Evolutionary conservation across 495 filamentous ascomycete species (phyloP).

Genomic region (Lindgomyces ingoldianus): DNA sequence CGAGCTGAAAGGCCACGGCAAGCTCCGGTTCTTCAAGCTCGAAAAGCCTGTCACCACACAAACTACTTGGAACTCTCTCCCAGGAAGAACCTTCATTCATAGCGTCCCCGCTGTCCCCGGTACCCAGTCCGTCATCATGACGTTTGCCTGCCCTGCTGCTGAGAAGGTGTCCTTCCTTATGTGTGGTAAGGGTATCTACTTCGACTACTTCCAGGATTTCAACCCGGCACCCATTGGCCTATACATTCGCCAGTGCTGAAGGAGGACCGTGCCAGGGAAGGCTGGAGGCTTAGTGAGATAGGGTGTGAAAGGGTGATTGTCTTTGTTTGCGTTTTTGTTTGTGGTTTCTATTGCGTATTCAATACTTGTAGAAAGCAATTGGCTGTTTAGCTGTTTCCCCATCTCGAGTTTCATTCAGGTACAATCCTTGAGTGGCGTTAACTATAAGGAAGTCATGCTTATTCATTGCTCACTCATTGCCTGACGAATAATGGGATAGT

Average conservation of each 20-base stretch:
- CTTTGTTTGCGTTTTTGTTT: not conserved
- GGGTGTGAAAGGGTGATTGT: not conserved
- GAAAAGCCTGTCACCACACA: constrained; percentile 50
- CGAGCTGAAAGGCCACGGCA: constrained; percentile 51
- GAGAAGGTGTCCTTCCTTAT: constrained; percentile 55
- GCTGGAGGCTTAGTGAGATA: not conserved
- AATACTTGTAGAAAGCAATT: not conserved
- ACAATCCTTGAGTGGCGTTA: not conserved
- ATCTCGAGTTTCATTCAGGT: not conserved
- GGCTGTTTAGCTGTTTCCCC: not conserved
- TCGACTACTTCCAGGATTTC: constrained; percentile 67
- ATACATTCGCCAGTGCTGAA: constrained; percentile 60
- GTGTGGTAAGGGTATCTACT: constrained; percentile 53
- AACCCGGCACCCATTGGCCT: constrained; percentile 64
- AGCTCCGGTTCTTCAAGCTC: constrained; percentile 45
- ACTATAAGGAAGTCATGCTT: too few species aligned
- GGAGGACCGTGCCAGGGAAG: not conserved
- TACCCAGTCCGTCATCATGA: not conserved
- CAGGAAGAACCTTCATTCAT: not conserved
- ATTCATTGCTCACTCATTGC: too few species aligned
- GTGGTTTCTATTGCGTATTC: not conserved
- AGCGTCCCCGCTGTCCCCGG: not conserved
- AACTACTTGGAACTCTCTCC: constrained; percentile 11
- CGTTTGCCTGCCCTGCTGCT: constrained; percentile 54
- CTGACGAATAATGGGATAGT: too few species aligned